Conservation (phyloP, 2,329 filamentous ascomycete genomes). For the Endocalyx cinctus region DNA sequence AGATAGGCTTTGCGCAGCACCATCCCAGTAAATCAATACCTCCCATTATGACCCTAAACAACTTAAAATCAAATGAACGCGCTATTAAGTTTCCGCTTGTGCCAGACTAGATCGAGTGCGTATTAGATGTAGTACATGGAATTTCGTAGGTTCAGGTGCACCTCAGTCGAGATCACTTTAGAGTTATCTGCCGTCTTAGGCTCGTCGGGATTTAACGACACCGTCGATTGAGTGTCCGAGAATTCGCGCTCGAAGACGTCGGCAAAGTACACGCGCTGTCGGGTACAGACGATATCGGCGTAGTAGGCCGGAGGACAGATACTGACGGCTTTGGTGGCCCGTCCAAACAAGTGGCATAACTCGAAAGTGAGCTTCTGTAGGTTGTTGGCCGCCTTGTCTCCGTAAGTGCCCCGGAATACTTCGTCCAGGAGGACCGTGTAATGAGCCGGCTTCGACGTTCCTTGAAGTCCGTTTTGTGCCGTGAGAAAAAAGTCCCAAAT, state of each 20-base stretch:
- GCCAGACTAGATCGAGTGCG: no score
- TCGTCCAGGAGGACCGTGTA: conserved; percentile 74
- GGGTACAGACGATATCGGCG: conserved; percentile 77
- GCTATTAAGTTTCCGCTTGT: no score
- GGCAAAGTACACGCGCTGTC: conserved; percentile 68
- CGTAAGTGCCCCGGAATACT: conserved; percentile 48
- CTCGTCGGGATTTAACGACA: background rate
- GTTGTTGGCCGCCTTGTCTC: conserved; percentile 51
- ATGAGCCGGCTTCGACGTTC: conserved; percentile 78
- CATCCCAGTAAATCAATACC: no score
- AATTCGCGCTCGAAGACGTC: conserved; percentile 49
- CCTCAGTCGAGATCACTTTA: conserved; percentile 15
- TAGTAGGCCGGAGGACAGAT: conserved; percentile 89
- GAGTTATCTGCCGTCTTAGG: background rate
- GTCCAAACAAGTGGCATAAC: conserved; percentile 77
- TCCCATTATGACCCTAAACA: no score
- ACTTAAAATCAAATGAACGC: no score
- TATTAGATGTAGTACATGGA: conserved; percentile 57
- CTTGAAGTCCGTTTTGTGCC: conserved; percentile 74
- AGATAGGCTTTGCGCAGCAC: no score
- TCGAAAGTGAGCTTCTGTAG: conserved; percentile 72
- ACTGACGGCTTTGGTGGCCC: conserved; percentile 84
- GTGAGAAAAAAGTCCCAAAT: conserved; percentile 85
- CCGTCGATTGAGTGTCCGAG: conserved; percentile 25
- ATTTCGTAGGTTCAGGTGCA: conserved; percentile 40